Evolutionary conservation across 441 rosid species (phyloP).

Genomic region (Lepidium campestre): DNA sequence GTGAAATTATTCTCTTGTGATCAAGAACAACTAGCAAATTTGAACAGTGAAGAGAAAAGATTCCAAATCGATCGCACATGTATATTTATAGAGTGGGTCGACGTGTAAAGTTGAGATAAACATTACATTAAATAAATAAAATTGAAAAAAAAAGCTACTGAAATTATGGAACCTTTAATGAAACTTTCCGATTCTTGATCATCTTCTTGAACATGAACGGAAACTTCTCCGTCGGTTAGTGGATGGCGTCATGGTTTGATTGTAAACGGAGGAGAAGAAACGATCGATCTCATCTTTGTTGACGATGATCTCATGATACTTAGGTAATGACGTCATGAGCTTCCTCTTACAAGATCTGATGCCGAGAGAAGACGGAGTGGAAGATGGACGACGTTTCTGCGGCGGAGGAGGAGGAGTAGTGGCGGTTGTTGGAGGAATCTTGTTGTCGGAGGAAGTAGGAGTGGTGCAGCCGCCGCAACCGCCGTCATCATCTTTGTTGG

Average conservation of each 20-base stretch:
- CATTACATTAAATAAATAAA: conserved; percentile 20
- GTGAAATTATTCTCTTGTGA: background rate
- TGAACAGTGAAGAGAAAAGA: background rate
- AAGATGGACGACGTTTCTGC: conserved; percentile 25
- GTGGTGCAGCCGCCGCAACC: conserved; percentile 28
- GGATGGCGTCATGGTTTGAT: conserved; percentile 12
- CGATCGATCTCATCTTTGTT: conserved; percentile 27
- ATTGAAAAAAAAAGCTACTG: conserved; percentile 14
- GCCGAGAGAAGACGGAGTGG: conserved; percentile 8
- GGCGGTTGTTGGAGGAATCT: conserved; percentile 25
- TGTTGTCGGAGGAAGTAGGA: conserved; percentile 31
- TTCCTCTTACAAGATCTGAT: conserved; percentile 30
- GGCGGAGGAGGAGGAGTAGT: conserved; percentile 34
- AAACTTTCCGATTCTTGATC: conserved; percentile 8
- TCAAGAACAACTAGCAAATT: conserved; percentile 3
- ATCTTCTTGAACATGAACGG: conserved; percentile 24
- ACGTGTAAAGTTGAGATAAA: conserved; percentile 26
- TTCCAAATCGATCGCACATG: conserved; percentile 23
- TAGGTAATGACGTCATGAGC: conserved; percentile 23
- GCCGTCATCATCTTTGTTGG: conserved; percentile 9
- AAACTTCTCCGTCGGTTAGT: conserved; percentile 23
- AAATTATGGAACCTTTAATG: conserved; percentile 26
- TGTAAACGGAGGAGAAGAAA: conserved; percentile 24
- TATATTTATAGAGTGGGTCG: conserved; percentile 24
- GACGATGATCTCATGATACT: conserved; percentile 17